Base-by-base conservation (phyloP, 139 green algal species). In the Chlamydomonas incerta region DNA sequence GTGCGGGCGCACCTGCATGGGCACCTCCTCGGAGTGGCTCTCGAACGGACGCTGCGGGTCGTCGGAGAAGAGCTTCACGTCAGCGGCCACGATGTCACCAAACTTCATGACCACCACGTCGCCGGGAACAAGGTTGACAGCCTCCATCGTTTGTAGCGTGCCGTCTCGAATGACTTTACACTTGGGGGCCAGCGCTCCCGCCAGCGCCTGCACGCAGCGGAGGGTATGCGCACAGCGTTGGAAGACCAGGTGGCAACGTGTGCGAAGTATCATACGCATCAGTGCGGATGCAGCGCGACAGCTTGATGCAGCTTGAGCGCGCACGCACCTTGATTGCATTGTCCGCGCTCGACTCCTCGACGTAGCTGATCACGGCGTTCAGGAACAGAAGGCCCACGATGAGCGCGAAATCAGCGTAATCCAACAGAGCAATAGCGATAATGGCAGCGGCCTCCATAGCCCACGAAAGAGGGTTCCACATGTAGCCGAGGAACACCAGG, bases 391-490 rank as follows among this genome's bases (percentile, higher is more conserved):
- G 82, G 15, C 88, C 90, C 20, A 97, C 88, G 70, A 96, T 93
- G 20, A 97, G 90, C 4, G 86, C 89, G 67, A 98, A 96, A 79
- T 98, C 93, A 8, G 92, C 94, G 29, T 95, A 96, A 88, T 97
- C 95, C 47, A 96, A 91, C 76, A 98, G 87, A 0, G 83, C 90
- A 74, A 98, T 97, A 70, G 95, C 92, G 55, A 98, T 94, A 62
- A 98, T 96, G 52, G 94, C 96, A 11, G 95, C 92, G 26, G 82
- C 89, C 85, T 98, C 95, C 94, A 98, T 98, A n/a, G 92, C 92
- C 92, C 94, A 97, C 0, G 91, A 94, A 79, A 98, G 88, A 0
- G 95, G 95, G 92, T 97, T 97, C 92, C 93, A 97, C 92, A 98
- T 93, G 89, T 94, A 96, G 33, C 91, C 81, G 28, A 95, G 74